Evolutionary conservation across 768 basidiomycete species (phyloP), one percentile per base, ranked within the genome.

Genomic region (Macrolepiota albuminosa): DNA sequence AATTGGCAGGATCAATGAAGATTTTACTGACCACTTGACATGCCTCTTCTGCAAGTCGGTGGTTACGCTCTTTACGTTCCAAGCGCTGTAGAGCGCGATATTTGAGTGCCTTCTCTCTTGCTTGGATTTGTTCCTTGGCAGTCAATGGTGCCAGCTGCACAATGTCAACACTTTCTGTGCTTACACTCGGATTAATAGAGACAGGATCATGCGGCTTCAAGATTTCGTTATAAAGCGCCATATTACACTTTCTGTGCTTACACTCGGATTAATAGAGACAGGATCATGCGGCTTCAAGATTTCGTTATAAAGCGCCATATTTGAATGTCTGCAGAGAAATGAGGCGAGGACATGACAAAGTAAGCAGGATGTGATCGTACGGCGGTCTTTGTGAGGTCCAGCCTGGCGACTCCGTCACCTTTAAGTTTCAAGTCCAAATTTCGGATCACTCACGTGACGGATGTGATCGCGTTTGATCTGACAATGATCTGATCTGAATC

Each of bases 41-140:
- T 9, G 46, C 39, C 37, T 68, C 65, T 21, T 64, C 63, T 13
- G 67, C 67, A 5, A 63, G 39, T 18, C 42, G 31, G 56, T 68
- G 67, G 31, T 66, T 66, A 33, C 57, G 54, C 18, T 63, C 62
- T 46, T 48, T 58, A 2, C 56, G 60, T 18, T 65, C 52, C 14
- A 64, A 21, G n/a, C 67, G 63, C 48, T 66, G 63, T 10, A 61
- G 24, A 5, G 64, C 65, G 13, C 67, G 58, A 39, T 59, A 52
- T 21, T 45, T 58, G 2, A 68, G 45, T n/a, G 45, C 50, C 6
- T 56, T 53, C 34, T 66, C 64, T n/a, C 61, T 61, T 1, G 54
- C 42, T 31, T 61, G 56, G 6, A 52, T 54, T 29, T 40, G 53
- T n/a, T 61, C 61, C 42, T 57, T 47, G 13, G 58, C 49, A n/a